phyloP scores from a whole-genome alignment of 2,329 filamentous ascomycete species.

The Fusarium miscanthi region DNA sequence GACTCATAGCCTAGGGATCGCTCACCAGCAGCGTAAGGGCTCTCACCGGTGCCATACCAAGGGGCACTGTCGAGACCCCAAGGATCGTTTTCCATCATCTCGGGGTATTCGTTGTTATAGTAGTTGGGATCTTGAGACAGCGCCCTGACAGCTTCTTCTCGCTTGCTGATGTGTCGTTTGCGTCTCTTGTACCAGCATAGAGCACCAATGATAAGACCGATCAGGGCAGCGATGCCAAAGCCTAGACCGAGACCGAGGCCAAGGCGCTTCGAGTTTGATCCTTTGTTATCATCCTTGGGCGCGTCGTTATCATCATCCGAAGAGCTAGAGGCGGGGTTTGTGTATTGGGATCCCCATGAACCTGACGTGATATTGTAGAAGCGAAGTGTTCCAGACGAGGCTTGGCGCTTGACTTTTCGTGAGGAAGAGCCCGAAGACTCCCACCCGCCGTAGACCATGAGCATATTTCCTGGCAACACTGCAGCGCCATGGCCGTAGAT shows the following conservation, averaged over 20 bases:
- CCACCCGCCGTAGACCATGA: constrained; percentile 75
- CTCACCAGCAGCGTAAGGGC: constrained; percentile 56
- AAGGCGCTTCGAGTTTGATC: constrained; percentile 41
- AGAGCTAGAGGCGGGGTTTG: constrained; percentile 53
- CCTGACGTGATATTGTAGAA: constrained; percentile 70
- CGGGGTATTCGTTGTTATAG: constrained; percentile 58
- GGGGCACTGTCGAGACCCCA: constrained; percentile 42
- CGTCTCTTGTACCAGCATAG: constrained; percentile 63
- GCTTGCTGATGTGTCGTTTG: constrained; percentile 51
- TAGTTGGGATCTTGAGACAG: constrained; percentile 62
- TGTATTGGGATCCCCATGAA: constrained; percentile 63
- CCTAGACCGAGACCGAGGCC: constrained; percentile 60
- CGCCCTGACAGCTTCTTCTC: constrained; percentile 59
- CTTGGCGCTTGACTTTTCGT: constrained; percentile 51
- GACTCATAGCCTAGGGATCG: constrained; percentile 63
- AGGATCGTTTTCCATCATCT: constrained; percentile 56
- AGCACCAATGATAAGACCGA: constrained; percentile 58
- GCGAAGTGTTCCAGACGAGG: constrained; percentile 44
- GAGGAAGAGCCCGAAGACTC: constrained; percentile 58
- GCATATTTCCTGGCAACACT: constrained; percentile 73
- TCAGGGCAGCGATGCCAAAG: constrained; percentile 68
- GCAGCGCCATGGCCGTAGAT: constrained; percentile 73
- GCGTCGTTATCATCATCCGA: constrained; percentile 29
- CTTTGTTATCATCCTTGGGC: constrained; percentile 35
- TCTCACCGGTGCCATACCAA: constrained; percentile 60